phyloP scores from a whole-genome alignment of 148 eudicot genomes.

The Camellia lanceoleosa region DNA sequence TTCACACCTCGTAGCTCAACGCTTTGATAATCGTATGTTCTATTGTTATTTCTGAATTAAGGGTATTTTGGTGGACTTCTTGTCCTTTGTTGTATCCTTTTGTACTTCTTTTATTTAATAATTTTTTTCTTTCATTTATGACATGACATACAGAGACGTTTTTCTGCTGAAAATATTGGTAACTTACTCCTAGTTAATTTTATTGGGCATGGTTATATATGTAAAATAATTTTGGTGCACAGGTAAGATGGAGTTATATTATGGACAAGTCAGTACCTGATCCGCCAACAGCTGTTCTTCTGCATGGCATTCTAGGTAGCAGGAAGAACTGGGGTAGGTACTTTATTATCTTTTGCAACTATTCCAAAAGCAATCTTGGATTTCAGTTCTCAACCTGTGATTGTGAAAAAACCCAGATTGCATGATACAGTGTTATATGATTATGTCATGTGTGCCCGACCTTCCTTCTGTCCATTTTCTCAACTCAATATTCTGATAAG shows the following conservation, averaged over 20 bases:
- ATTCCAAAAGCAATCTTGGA: neutral
- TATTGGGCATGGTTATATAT: neutral
- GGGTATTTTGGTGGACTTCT: too few relatives aligned
- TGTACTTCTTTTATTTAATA: too few relatives aligned
- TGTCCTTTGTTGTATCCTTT: too few relatives aligned
- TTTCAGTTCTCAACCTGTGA: constrained; percentile 7
- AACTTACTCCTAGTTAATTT: neutral
- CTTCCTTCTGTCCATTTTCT: constrained; percentile 7
- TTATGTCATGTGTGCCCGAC: neutral
- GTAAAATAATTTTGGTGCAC: constrained; percentile 4
- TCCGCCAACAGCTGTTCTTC: constrained; percentile 92
- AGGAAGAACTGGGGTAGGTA: constrained; percentile 91
- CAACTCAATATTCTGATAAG: neutral
- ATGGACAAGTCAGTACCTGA: constrained; percentile 67
- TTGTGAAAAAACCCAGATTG: neutral
- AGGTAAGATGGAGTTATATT: constrained; percentile 89
- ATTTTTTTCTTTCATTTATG: too few relatives aligned
- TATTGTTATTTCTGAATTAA: too few relatives aligned
- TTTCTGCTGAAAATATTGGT: neutral
- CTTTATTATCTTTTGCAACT: constrained; percentile 2
- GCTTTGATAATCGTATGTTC: neutral
- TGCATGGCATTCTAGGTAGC: constrained; percentile 91
- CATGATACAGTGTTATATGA: neutral
- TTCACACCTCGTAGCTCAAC: neutral
- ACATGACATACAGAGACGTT: neutral